These are phyloP conservation scores for Cenchrus fungigraminus DNA, from an alignment of 176 grass and related monocot genomes.

Conservation along the genomic window DNA sequence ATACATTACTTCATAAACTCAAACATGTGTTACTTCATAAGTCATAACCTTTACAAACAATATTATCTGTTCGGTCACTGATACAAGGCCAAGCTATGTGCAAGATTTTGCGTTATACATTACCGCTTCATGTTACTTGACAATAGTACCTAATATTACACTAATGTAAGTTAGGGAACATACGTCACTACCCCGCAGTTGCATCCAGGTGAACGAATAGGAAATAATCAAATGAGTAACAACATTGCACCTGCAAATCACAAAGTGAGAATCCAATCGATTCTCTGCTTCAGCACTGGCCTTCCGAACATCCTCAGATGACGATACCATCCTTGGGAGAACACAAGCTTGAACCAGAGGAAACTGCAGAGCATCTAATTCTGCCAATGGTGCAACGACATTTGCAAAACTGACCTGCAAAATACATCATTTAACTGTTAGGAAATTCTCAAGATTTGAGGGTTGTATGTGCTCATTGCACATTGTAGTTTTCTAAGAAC, in stretches of 20 bases:
- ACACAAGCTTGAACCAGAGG: slow-evolving; percentile 90
- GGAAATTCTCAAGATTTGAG: not conserved
- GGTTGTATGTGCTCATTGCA: not conserved
- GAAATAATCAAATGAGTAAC: slow-evolving; percentile 42
- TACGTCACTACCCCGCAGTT: not conserved
- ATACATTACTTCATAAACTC: slow-evolving; percentile 10
- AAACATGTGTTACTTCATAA: slow-evolving; percentile 3
- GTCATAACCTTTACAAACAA: slow-evolving; percentile 25
- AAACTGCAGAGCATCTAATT: slow-evolving; percentile 85
- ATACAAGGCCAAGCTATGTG: not conserved
- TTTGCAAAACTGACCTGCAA: slow-evolving; percentile 77
- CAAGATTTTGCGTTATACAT: no score
- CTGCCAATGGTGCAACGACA: slow-evolving; percentile 71
- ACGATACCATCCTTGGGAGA: slow-evolving; percentile 81
- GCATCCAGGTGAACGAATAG: slow-evolving; percentile 25
- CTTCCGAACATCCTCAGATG: slow-evolving; percentile 64
- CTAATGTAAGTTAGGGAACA: slow-evolving; percentile 8
- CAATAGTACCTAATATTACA: not conserved
- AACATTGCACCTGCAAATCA: slow-evolving; percentile 66
- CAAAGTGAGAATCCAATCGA: slow-evolving; percentile 78
- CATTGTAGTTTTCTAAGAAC: not conserved
- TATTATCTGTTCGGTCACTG: not conserved
- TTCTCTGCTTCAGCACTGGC: slow-evolving; percentile 86
- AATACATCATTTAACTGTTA: slow-evolving; percentile 22
- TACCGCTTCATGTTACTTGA: slow-evolving; percentile 1